Evolutionary conservation across 2,329 filamentous ascomycete species (phyloP), one percentile per base, ranked within the genome.

Genomic region (Pseudocercospora fijiensis): DNA sequence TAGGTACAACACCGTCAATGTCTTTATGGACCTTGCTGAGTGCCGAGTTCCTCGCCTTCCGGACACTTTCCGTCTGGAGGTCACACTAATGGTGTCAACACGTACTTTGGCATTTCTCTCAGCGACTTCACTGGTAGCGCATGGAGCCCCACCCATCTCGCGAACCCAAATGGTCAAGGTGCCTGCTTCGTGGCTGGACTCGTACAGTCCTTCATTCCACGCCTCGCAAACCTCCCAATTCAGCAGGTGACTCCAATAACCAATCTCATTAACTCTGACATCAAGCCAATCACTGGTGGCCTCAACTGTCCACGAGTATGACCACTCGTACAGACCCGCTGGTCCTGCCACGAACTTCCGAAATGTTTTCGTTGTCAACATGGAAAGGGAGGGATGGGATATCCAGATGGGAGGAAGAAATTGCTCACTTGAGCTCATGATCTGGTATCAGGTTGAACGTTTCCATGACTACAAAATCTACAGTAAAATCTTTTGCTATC

Each of bases 91-190:
- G 70, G 64, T 8, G 58, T 66, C 16, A 73, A 76, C 66, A 71
- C 72, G n/a, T 78, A 76, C 67, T 66, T 67, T 26, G 74, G 74
- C 9, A 57, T 78, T 53, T 69, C 77, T 61, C 62, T 77, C 10
- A 64, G 52, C 13, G 68, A 77, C 55, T 61, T 80, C n/a, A 79
- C 76, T 18, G 73, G 73, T 7, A 78, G 78, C 24, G 72, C 82
- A 0, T 77, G 79, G 60, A 82, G 80, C 64, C 64, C 71, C 6
- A 63, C 70, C 9, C 58, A 51, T 18, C 53, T 67, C 20, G 22
- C 61, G 18, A 30, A 60, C 6, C 24, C 52, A 11, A 26, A 56
- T 8, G 65, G 59, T 16, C 55, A 30, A 13, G 49, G 45, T 37
- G 59, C 51, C 18, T 67, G 65, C 51, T 65, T 65, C 62, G 51